Conservation (phyloP, 768 basidiomycete genomes). For the Sporobolomyces phaffii region DNA sequence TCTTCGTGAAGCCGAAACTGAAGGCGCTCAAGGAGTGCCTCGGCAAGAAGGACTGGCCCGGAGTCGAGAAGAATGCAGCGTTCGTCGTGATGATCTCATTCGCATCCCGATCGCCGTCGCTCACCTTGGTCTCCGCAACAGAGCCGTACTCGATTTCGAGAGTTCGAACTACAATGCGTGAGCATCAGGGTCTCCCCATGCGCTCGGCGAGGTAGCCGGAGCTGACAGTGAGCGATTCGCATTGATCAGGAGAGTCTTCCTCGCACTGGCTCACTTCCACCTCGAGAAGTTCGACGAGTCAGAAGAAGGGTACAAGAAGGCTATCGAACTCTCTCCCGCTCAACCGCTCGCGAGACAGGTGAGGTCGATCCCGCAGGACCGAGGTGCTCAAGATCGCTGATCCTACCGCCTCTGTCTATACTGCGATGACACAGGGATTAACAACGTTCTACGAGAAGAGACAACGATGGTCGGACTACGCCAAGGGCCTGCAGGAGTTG, state of each 20-base stretch:
- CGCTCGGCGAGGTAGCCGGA: no score
- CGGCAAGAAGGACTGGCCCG: conserved; percentile 64
- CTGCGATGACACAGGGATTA: conserved; percentile 72
- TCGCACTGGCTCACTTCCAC: conserved; percentile 72
- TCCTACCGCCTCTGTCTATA: no score
- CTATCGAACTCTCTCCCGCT: conserved; percentile 62
- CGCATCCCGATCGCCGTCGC: conserved; percentile 58
- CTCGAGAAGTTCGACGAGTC: conserved; percentile 64
- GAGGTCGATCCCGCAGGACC: conserved; percentile 17
- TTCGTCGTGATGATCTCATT: conserved; percentile 48
- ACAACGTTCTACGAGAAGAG: conserved; percentile 64
- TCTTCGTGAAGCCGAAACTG: conserved; percentile 59
- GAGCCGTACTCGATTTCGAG: conserved; percentile 51
- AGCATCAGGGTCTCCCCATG: no score
- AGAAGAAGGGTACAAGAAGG: conserved; percentile 79
- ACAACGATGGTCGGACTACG: conserved; percentile 57
- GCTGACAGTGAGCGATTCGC: background rate
- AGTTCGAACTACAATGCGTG: conserved; percentile 82
- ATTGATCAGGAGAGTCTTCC: conserved; percentile 66
- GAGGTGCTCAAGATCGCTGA: background rate
- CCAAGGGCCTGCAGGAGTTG: conserved; percentile 55
- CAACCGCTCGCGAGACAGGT: conserved; percentile 83
- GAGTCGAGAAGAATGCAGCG: conserved; percentile 61
- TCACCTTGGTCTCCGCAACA: background rate
- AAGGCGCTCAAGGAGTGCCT: conserved; percentile 72